These are phyloP conservation scores for Colletotrichum tropicale DNA, from an alignment of 2,329 filamentous ascomycete genomes.

Conservation along the genomic window DNA sequence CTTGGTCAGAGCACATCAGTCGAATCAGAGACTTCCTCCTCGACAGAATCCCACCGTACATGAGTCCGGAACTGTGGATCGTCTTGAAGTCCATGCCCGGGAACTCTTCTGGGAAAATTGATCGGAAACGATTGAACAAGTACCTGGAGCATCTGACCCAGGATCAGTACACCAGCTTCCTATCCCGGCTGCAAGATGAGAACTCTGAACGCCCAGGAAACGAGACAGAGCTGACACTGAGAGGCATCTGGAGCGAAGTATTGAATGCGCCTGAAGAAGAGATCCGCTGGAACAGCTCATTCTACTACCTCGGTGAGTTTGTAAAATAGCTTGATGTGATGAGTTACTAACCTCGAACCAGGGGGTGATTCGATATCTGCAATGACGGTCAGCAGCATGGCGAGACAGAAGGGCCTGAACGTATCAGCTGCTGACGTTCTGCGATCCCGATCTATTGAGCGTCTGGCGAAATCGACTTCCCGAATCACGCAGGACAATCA, in stretches of 20 bases:
- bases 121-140: constrained; percentile 43
- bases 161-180: neutral
- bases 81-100: constrained; percentile 46
- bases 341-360: neutral
- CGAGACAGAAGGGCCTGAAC: neutral
- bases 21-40: neutral
- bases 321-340: accelerated
- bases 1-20: neutral
- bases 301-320: neutral
- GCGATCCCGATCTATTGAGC: neutral
- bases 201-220: neutral
- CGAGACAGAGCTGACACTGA: neutral
- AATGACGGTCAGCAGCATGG: constrained; percentile 6
- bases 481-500: neutral
- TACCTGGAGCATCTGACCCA: neutral
- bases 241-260: neutral
- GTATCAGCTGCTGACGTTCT: neutral
- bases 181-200: neutral
- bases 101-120: constrained; percentile 51
- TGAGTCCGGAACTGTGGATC: constrained; percentile 51
- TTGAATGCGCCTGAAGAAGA: neutral
- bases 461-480: neutral
- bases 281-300: neutral
- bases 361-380: constrained; percentile 10
- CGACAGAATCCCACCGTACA: constrained; percentile 43